Evolutionary conservation across 1,284 basidiomycete species (phyloP).

Genomic region (Microstroma glucosiphilum): DNA sequence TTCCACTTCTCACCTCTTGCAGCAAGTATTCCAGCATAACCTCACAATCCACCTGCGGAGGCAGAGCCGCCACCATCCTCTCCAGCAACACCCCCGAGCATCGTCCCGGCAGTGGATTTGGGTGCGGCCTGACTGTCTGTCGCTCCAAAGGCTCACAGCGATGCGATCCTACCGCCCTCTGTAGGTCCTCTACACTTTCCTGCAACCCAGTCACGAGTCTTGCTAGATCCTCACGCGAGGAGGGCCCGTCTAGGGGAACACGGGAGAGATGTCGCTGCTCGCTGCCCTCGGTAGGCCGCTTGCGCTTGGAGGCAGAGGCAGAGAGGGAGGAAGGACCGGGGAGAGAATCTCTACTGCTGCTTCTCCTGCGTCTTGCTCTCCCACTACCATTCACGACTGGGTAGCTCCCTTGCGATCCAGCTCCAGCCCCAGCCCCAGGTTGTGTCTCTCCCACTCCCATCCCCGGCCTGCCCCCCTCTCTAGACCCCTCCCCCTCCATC

Average conservation of each 20-base stretch:
- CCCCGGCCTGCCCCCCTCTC: too few species aligned
- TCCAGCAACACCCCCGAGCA: neutral
- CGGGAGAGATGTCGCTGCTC: too few species aligned
- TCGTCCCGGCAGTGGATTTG: neutral
- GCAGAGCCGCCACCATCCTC: neutral
- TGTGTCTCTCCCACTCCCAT: neutral
- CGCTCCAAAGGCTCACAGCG: neutral
- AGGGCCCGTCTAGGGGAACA: too few species aligned
- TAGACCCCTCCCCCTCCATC: too few species aligned
- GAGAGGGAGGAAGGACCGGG: too few species aligned
- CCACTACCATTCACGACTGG: neutral
- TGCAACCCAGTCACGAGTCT: neutral
- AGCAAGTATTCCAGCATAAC: neutral
- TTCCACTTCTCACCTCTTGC: neutral
- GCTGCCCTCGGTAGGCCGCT: too few species aligned
- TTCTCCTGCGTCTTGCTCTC: too few species aligned
- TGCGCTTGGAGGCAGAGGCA: too few species aligned
- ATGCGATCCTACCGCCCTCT: neutral
- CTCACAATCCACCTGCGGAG: neutral
- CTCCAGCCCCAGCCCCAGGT: neutral
- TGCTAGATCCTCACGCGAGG: neutral
- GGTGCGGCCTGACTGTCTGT: neutral
- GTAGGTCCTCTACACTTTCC: too few species aligned
- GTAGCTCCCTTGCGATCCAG: neutral
- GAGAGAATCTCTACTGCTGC: too few species aligned